phyloP scores from a whole-genome alignment of 208 protist species.

The Leishmania martiniquensis region DNA sequence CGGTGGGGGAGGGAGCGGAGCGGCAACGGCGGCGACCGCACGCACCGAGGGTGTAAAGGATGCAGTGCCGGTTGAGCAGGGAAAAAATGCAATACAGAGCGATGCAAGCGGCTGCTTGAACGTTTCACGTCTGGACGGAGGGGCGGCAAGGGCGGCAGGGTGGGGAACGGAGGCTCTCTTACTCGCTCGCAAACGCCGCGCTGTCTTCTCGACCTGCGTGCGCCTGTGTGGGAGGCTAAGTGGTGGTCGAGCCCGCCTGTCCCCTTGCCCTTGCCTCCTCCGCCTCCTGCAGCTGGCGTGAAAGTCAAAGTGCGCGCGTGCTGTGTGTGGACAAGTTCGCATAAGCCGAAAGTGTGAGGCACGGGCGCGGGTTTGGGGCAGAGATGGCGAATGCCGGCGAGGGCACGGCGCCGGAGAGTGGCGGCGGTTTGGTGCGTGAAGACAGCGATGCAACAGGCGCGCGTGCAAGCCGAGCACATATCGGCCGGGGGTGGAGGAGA shows the following conservation, averaged over 20 bases:
- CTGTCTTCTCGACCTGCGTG: background rate
- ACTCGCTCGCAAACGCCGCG: background rate
- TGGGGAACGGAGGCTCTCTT: no score
- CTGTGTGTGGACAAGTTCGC: background rate
- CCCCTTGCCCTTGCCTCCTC: background rate
- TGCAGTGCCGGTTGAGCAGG: no score
- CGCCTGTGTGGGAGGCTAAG: background rate
- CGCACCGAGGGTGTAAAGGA: background rate
- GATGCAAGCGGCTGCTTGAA: background rate
- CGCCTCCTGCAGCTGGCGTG: background rate
- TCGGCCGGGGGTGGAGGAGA: no score
- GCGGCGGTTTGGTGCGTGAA: background rate
- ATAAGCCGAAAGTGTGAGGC: background rate
- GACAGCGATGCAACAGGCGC: background rate
- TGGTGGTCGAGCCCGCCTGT: background rate
- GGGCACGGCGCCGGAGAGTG: background rate
- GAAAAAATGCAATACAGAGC: conserved; percentile 1
- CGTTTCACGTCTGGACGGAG: background rate
- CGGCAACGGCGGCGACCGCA: background rate
- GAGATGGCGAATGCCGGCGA: background rate
- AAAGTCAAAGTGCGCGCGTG: background rate
- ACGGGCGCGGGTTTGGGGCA: background rate
- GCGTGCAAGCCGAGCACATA: no score
- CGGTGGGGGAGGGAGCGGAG: no score
- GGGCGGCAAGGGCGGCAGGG: background rate